phyloP scores from a whole-genome alignment of 306 rosid genomes.

The Cucumis sativus region DNA sequence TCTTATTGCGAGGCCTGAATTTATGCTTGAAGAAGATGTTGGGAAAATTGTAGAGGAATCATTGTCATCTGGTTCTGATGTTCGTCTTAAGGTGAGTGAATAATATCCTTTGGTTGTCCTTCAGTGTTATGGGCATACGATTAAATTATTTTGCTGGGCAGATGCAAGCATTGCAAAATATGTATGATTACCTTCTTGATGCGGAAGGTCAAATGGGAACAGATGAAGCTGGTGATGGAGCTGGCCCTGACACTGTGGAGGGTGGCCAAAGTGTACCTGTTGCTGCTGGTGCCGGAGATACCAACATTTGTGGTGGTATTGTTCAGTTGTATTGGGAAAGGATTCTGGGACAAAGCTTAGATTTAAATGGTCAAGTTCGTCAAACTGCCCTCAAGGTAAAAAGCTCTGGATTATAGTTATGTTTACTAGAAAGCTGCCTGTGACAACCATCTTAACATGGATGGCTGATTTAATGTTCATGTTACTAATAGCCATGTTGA shows the following conservation, averaged over 20 bases:
- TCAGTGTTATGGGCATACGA: conserved; percentile 7
- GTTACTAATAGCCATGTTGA: neutral
- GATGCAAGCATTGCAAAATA: conserved; percentile 95
- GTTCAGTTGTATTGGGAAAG: conserved; percentile 87
- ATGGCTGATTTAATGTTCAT: neutral
- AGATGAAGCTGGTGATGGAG: conserved; percentile 33
- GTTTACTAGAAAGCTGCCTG: neutral
- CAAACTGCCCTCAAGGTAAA: conserved; percentile 75
- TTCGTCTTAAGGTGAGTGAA: conserved; percentile 62
- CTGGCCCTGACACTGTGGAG: conserved; percentile 33
- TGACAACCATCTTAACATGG: neutral
- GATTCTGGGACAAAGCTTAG: conserved; percentile 76
- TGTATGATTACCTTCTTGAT: conserved; percentile 82
- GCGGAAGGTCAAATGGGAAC: conserved; percentile 85
- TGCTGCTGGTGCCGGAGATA: conserved; percentile 99
- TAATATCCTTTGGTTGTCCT: conserved; percentile 6
- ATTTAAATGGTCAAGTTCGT: conserved; percentile 66
- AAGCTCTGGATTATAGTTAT: neutral
- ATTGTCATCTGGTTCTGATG: conserved; percentile 49
- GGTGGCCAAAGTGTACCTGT: conserved; percentile 73
- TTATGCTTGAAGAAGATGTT: conserved; percentile 75
- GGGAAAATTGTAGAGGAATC: conserved; percentile 67
- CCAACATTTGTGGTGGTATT: conserved; percentile 96
- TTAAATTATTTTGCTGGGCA: conserved; percentile 30
- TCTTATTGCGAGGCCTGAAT: conserved; percentile 87